A percentile compares a stretch with the other conserved stretches of the same genome.
These are phyloP conservation scores for Venturia effusa DNA, from an alignment of 2,329 filamentous ascomycete species.

Conservation along the genomic window DNA sequence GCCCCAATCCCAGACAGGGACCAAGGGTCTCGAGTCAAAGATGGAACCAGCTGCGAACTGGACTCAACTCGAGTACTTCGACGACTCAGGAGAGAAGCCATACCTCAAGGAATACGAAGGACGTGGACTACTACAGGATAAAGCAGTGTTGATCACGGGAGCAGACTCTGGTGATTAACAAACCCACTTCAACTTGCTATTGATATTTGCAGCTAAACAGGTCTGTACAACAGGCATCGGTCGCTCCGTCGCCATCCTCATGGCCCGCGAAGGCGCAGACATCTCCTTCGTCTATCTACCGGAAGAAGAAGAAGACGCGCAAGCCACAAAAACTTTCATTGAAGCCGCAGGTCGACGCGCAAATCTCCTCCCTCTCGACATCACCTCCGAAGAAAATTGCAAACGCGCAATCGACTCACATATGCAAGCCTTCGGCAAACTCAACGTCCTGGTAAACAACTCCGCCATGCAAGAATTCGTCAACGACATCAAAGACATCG, in stretches of 20 bases:
- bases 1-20: conserved; percentile 21
- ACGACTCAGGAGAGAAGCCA: conserved; percentile 20
- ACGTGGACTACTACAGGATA: conserved; percentile 63
- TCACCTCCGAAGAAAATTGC: conserved; percentile 41
- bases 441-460: conserved; percentile 47
- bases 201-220: neutral
- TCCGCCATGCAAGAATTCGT: conserved; percentile 45
- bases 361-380: conserved; percentile 37
- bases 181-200: neutral
- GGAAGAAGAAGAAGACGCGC: conserved; percentile 45
- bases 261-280: conserved; percentile 48
- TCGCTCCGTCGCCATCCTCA: conserved; percentile 42
- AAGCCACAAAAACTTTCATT: conserved; percentile 42
- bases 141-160: conserved; percentile 71
- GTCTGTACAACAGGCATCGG: conserved; percentile 31
- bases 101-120: conserved; percentile 54
- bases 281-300: conserved; percentile 45
- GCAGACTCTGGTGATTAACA: conserved; percentile 59
- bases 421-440: conserved; percentile 33
- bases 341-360: conserved; percentile 40
- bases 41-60: conserved; percentile 22
- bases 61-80: conserved; percentile 23
- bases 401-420: conserved; percentile 42
- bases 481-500: conserved; percentile 41
- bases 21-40: conserved; percentile 21